These are phyloP conservation scores for Drosera spatulata DNA, from an alignment of 179 eudicot genomes.

Conservation along the genomic window DNA sequence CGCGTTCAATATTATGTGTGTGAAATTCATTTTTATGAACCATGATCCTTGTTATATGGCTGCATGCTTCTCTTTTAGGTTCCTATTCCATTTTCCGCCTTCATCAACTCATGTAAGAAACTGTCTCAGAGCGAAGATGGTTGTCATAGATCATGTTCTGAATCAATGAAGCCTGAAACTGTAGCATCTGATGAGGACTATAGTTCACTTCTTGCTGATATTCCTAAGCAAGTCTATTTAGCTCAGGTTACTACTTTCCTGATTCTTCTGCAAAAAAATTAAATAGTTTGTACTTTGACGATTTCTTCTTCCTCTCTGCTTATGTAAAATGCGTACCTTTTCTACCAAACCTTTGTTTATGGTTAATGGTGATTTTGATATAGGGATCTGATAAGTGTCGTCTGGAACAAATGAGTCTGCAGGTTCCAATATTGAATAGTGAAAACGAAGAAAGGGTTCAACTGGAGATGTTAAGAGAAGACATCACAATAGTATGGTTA, in stretches of 20 bases:
- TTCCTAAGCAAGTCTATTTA: conserved; percentile 48
- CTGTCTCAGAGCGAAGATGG: conserved; percentile 12
- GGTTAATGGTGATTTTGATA: too few species aligned
- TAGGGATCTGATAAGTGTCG: too few species aligned
- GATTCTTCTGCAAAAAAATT: background rate
- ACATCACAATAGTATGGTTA: conserved; percentile 37
- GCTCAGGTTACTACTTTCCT: conserved; percentile 53
- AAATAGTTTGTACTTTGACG: too few species aligned
- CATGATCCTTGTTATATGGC: background rate
- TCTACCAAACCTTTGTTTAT: background rate
- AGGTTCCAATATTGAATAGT: conserved; percentile 66
- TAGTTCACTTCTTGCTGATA: conserved; percentile 21
- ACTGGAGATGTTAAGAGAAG: conserved; percentile 47
- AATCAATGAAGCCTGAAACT: conserved; percentile 20
- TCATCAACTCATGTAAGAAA: conserved; percentile 53
- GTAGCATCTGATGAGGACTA: conserved; percentile 15
- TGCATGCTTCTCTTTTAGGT: conserved; percentile 26
- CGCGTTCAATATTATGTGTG: too few species aligned
- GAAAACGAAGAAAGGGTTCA: conserved; percentile 64
- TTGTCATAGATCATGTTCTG: conserved; percentile 12
- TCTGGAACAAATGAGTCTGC: conserved; percentile 2
- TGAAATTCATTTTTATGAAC: too few species aligned
- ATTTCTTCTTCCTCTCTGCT: background rate
- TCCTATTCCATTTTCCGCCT: conserved; percentile 61
- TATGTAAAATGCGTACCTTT: background rate